phyloP scores from a whole-genome alignment of 2,329 filamentous ascomycete species.

The Colletotrichum tofieldiae region DNA sequence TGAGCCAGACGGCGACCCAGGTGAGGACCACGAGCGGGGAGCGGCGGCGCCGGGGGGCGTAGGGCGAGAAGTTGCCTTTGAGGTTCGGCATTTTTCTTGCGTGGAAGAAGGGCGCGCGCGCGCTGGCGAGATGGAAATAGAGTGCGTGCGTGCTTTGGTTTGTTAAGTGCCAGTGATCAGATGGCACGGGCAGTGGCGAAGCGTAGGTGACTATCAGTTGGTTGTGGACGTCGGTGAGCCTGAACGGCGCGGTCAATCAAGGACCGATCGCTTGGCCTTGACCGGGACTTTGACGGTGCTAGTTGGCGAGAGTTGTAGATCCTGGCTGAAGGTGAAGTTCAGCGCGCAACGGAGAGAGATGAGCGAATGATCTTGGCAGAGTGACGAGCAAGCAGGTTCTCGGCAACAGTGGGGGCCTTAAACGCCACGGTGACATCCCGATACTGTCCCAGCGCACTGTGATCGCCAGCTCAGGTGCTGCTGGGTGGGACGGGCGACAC shows the following conservation, averaged over 20 bases:
- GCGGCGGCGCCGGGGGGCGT: constrained; percentile 37
- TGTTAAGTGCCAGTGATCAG: not conserved
- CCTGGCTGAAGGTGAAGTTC: not conserved
- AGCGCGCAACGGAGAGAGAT: constrained; percentile 2
- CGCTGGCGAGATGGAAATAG: not conserved
- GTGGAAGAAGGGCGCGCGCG: not conserved
- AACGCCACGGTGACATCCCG: not conserved
- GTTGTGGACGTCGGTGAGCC: not conserved
- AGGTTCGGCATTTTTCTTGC: constrained; percentile 22
- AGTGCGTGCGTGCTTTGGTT: not conserved
- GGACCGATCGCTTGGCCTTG: not conserved
- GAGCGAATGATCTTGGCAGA: not conserved
- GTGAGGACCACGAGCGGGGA: constrained; percentile 34
- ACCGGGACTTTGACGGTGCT: not conserved
- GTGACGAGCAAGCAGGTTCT: not conserved
- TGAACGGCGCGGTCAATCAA: not conserved
- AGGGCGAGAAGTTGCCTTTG: constrained; percentile 32
- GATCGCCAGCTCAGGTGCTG: not conserved
- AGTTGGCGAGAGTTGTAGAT: not conserved
- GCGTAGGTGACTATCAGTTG: not conserved
- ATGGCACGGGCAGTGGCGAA: constrained; percentile 10
- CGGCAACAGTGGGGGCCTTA: not conserved
- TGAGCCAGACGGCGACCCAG: constrained; percentile 42
- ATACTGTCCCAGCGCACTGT: constrained; percentile 31
- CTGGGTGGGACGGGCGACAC: not conserved